Percentiles rank a stretch among this genome's conserved stretches.
Evolutionary conservation across 495 filamentous ascomycete genomes (phyloP).

Genomic region (Neurospora sp.): DNA sequence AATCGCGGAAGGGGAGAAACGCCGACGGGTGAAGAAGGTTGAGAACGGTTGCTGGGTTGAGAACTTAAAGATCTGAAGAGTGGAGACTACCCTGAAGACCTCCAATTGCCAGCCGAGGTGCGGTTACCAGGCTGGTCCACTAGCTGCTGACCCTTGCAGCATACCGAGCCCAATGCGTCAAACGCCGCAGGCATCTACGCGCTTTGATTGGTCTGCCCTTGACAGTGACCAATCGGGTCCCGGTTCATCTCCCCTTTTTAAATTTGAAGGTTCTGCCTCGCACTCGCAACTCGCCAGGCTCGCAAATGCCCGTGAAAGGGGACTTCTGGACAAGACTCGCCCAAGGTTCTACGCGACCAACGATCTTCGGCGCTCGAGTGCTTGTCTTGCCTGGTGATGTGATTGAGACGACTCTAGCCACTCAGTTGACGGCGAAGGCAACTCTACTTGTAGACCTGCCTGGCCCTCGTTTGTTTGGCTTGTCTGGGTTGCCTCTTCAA

Average conservation of each 20-base stretch:
- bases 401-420: neutral
- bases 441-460: neutral
- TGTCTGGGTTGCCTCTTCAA: neutral
- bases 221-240: neutral
- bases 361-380: neutral
- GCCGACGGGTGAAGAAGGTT: neutral
- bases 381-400: neutral
- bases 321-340: neutral
- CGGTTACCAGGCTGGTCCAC: neutral
- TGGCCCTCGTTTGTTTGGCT: neutral
- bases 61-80: neutral
- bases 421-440: neutral
- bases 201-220: neutral
- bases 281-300: neutral
- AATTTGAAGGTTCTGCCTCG: neutral
- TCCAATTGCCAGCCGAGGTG: neutral
- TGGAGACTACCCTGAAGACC: neutral
- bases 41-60: neutral
- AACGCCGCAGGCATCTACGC: neutral
- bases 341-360: neutral
- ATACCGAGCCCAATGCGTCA: neutral
- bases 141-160: neutral
- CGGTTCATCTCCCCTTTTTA: neutral
- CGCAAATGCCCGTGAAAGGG: neutral
- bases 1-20: neutral